These are phyloP conservation scores for Lepraria neglecta DNA, from an alignment of 495 filamentous ascomycete species.

Conservation along the genomic window DNA sequence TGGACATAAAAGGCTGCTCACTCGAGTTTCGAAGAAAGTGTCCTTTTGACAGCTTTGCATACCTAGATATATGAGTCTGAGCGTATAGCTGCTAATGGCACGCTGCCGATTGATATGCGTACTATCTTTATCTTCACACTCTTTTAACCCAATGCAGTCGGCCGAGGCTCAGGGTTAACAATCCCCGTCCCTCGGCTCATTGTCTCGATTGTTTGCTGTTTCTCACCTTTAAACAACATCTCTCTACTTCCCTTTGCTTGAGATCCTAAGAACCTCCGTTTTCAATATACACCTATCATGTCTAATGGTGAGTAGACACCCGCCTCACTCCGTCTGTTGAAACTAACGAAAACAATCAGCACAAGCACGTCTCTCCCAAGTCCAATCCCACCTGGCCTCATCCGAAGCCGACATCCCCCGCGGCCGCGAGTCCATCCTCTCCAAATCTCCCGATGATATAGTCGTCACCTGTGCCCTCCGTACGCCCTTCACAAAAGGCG, in stretches of 20 bases:
- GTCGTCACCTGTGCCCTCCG: constrained; percentile 91
- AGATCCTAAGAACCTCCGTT: no score
- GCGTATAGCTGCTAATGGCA: no score
- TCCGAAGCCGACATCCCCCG: constrained; percentile 34
- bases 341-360: constrained; percentile 34
- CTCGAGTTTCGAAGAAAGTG: no score
- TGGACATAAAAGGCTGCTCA: no score
- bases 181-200: constrained; percentile 7
- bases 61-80: no score
- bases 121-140: no score
- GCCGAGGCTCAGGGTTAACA: constrained; percentile 3
- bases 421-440: constrained; percentile 48
- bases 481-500: constrained; percentile 85
- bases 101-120: no score
- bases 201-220: not conserved
- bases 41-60: no score
- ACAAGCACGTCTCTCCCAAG: constrained; percentile 57
- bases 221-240: not conserved
- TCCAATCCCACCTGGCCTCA: constrained; percentile 54
- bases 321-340: not conserved
- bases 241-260: no score
- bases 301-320: constrained; percentile 1
- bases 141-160: not conserved
- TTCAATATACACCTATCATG: not conserved
- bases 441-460: constrained; percentile 67